Base-by-base conservation (phyloP, 1,284 basidiomycete species). In the Lignosus rhinocerotis region DNA sequence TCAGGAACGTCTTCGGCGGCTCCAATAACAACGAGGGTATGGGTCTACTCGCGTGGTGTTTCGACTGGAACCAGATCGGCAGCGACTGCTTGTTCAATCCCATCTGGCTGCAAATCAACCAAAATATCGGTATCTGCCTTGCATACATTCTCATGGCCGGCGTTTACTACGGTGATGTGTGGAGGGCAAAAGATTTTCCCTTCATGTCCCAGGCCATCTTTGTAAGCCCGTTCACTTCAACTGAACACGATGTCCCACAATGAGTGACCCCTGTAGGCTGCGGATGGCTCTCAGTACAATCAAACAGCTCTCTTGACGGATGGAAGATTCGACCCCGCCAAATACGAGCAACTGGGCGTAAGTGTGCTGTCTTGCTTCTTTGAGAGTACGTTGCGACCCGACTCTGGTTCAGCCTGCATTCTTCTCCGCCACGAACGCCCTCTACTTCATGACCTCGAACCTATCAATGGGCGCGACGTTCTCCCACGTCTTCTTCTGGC, bases 1-100 rank as follows among this genome's bases (percentile, higher is more conserved):
- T 86, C 66, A 80, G 84, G 1, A 78, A 79, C 33, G 68, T 88
- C 2, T 86, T 88, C 53, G 85, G 85, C 44, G 84, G 85, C 25
- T 81, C 76, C 3, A 81, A 82, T 62, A 84, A 83, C 60, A 85
- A 87, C 59, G 80, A 86, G 67, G 82, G 81, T 16, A 75, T 83
- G 25, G 81, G 80, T 8, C 59, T 83, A 33, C 66, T 82, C 25
- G 76, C 79, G 6, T 67, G 85, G 59, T 82, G 77, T 62, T 77
- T 87, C 45, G 84, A 87, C 67, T 87, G 85, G 83, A 72, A 71
- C 62, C 56, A 70, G 14, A 72, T 72, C 54, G 67, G 68, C 42
- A 69, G 68, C 43, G 44, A 53, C 43, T 72, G 68, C 51, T 59
- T 72, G 31, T 72, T 68, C 65, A 66, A 60, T 54, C 71, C 71